Conservation (phyloP, 371 early-diverging fungal species). For the Apophysomyces elegans region DNA sequence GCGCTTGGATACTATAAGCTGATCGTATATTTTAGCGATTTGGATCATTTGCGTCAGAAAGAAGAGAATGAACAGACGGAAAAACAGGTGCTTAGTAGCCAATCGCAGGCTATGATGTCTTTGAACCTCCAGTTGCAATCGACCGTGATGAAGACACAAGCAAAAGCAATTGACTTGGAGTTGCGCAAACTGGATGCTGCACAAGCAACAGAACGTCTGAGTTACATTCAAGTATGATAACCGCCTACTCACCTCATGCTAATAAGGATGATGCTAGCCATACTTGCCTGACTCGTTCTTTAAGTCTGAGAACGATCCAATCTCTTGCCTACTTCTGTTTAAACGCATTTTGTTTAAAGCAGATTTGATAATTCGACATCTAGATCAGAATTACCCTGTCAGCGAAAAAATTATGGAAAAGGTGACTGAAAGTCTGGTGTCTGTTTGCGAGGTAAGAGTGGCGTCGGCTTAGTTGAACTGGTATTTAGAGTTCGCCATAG, state of each 20-base stretch:
- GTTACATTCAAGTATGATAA: slow-evolving; percentile 50
- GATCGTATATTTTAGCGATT: slow-evolving; percentile 44
- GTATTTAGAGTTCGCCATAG: slow-evolving; percentile 22
- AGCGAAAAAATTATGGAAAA: slow-evolving; percentile 60
- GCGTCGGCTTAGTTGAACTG: not conserved
- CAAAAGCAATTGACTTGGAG: slow-evolving; percentile 90
- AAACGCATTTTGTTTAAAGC: slow-evolving; percentile 83
- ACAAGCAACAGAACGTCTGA: slow-evolving; percentile 82
- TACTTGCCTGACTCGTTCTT: slow-evolving; percentile 89
- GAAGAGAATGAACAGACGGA: slow-evolving; percentile 63
- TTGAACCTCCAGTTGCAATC: slow-evolving; percentile 82
- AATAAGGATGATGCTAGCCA: slow-evolving; percentile 45
- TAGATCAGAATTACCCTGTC: slow-evolving; percentile 72
- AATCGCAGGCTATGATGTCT: slow-evolving; percentile 84
- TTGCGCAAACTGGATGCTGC: slow-evolving; percentile 83
- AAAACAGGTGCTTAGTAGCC: slow-evolving; percentile 59
- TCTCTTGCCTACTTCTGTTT: slow-evolving; percentile 76
- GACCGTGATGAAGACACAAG: slow-evolving; percentile 84
- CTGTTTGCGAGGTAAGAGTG: slow-evolving; percentile 56
- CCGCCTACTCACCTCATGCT: not conserved
- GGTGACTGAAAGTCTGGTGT: slow-evolving; percentile 53
- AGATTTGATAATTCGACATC: slow-evolving; percentile 74
- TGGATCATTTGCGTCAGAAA: slow-evolving; percentile 69
- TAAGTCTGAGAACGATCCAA: slow-evolving; percentile 79
- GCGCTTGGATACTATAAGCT: not conserved